Conservation (phyloP, 441 rosid species). For the Pelargonium myrrhifolium region DNA sequence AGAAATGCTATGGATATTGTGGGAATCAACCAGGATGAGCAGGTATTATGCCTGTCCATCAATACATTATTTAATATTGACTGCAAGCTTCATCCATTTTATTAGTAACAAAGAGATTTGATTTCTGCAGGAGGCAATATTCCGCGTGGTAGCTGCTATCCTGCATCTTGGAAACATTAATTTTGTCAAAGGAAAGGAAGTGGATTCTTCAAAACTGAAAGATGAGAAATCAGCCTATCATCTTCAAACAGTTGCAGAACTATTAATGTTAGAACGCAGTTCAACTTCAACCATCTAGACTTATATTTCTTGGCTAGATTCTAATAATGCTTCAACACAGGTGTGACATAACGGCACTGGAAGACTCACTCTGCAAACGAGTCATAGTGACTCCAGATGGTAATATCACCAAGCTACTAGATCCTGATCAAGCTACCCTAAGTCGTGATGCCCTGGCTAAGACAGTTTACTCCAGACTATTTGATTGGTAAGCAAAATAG, state of each 20-base stretch:
- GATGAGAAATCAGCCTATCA: slow-evolving; percentile 87
- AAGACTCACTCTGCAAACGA: slow-evolving; percentile 93
- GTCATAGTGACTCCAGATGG: slow-evolving; percentile 99
- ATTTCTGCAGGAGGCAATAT: slow-evolving; percentile 75
- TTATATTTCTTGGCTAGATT: slow-evolving; percentile 2
- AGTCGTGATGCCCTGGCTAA: slow-evolving; percentile 99
- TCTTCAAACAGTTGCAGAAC: slow-evolving; percentile 71
- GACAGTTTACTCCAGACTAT: slow-evolving; percentile 93
- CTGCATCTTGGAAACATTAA: slow-evolving; percentile 92
- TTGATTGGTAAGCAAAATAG: slow-evolving; percentile 68
- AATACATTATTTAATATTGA: too few species aligned
- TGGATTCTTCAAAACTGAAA: slow-evolving; percentile 89
- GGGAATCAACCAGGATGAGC: slow-evolving; percentile 93
- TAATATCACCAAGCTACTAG: slow-evolving; percentile 92
- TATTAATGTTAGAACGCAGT: slow-evolving; percentile 44
- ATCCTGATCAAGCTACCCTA: slow-evolving; percentile 69
- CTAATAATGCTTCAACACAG: slow-evolving; percentile 30
- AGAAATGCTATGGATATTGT: slow-evolving; percentile 99
- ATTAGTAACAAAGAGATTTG: slow-evolving; percentile 10
- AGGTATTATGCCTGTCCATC: slow-evolving; percentile 40
- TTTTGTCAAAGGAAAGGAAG: slow-evolving; percentile 82
- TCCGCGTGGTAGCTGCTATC: slow-evolving; percentile 94
- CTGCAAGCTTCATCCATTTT: slow-evolving; percentile 32
- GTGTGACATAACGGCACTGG: slow-evolving; percentile 87
- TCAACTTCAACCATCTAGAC: slow-evolving; percentile 4